phyloP scores from a whole-genome alignment of 805 yeast species.

The Wickerhamiella nectarea region DNA sequence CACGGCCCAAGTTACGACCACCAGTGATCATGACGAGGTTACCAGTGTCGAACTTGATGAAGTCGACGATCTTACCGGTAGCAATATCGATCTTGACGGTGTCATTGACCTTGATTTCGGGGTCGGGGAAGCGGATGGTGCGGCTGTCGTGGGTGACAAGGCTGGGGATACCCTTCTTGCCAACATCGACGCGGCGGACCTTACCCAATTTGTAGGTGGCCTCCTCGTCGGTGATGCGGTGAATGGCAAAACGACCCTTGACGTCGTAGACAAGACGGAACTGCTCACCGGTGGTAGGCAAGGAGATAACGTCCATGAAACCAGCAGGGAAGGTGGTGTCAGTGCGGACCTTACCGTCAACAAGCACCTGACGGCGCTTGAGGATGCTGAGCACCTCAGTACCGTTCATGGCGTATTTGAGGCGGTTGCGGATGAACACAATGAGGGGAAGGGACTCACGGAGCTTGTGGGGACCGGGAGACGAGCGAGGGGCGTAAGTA shows the following conservation, averaged over 20 bases:
- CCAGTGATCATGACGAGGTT: constrained; percentile 87
- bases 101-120: constrained; percentile 91
- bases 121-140: constrained; percentile 99
- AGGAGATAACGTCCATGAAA: constrained; percentile 95
- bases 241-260: constrained; percentile 98
- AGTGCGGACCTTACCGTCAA: constrained; percentile 98
- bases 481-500: constrained; percentile 98
- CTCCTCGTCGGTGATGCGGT: constrained; percentile 98
- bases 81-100: constrained; percentile 95
- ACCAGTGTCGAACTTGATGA: constrained; percentile 86
- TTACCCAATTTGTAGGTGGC: constrained; percentile 96
- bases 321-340: constrained; percentile 99
- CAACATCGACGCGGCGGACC: constrained; percentile 95
- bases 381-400: constrained; percentile 97
- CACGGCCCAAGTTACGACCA: constrained; percentile 98
- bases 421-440: constrained; percentile 95
- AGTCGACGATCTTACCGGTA: constrained; percentile 84
- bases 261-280: constrained; percentile 97
- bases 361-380: constrained; percentile 97
- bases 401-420: constrained; percentile 97
- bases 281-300: constrained; percentile 98
- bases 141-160: constrained; percentile 99
- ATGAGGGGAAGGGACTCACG: constrained; percentile 96
- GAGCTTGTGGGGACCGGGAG: constrained; percentile 98
- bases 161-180: constrained; percentile 97